Conservation (phyloP, 305 asterid genomes). For the Solanum hybrid region DNA sequence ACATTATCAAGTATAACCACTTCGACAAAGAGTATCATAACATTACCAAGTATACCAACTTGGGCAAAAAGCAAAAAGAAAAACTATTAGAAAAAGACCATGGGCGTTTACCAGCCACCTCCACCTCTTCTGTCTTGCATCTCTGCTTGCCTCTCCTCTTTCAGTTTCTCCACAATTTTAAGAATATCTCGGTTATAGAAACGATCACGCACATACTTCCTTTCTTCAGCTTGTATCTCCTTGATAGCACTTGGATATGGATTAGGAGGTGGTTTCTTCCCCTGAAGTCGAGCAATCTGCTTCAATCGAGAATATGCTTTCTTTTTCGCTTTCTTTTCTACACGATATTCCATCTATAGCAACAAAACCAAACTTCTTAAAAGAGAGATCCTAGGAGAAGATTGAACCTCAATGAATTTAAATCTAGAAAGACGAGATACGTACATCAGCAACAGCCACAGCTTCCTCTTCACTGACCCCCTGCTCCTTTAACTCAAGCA, state of each 20-base stretch:
- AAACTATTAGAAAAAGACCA: neutral
- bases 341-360: conserved; percentile 63
- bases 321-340: conserved; percentile 52
- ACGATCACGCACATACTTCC: conserved; percentile 53
- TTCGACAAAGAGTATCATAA: neutral
- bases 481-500: conserved; percentile 72
- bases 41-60: neutral
- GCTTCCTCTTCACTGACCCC: conserved; percentile 67
- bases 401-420: neutral
- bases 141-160: conserved; percentile 34
- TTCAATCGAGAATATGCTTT: conserved; percentile 59
- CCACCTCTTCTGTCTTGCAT: conserved; percentile 36
- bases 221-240: conserved; percentile 84
- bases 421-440: conserved; percentile 9
- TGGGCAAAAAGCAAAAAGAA: neutral
- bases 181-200: conserved; percentile 35
- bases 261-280: conserved; percentile 65
- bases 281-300: conserved; percentile 55
- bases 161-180: conserved; percentile 34
- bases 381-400: neutral
- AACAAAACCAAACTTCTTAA: neutral
- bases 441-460: conserved; percentile 69
- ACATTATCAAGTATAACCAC: neutral
- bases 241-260: conserved; percentile 68
- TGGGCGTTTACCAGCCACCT: conserved; percentile 17